phyloP scores from a whole-genome alignment of 2,329 filamentous ascomycete species.

The Tolypocladium album region DNA sequence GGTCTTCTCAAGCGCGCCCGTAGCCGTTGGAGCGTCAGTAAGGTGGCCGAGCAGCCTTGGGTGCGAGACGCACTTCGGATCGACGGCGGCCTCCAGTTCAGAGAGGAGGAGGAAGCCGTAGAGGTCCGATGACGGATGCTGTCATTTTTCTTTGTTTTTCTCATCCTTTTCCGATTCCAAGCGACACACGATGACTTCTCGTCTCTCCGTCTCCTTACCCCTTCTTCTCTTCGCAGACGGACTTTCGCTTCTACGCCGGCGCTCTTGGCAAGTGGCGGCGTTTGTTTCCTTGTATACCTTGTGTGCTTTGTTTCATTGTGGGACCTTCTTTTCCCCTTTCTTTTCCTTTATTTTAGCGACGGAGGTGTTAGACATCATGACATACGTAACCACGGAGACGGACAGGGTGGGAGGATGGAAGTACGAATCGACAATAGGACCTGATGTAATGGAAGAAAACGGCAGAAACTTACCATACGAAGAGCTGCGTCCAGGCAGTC shows the following conservation, averaged over 20 bases:
- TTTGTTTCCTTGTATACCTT: background rate
- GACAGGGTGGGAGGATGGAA: background rate
- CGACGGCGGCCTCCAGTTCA: slow-evolving; percentile 47
- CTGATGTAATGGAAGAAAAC: background rate
- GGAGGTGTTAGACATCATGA: background rate
- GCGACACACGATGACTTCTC: background rate
- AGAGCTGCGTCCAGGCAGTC: background rate
- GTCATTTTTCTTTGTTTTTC: background rate
- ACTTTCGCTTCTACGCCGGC: background rate
- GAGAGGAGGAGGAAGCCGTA: slow-evolving; percentile 47
- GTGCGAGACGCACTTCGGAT: slow-evolving; percentile 64
- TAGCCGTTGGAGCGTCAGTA: slow-evolving; percentile 64
- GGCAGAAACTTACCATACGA: background rate
- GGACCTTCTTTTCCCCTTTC: background rate
- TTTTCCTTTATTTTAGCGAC: background rate
- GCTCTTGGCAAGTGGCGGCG: background rate
- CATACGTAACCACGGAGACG: background rate
- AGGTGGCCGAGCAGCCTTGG: slow-evolving; percentile 66
- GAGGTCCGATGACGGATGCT: slow-evolving; percentile 27
- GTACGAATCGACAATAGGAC: background rate
- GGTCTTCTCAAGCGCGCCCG: slow-evolving; percentile 73
- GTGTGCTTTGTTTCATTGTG: background rate
- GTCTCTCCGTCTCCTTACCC: background rate
- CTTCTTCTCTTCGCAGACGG: background rate
- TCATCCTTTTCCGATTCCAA: background rate